These are phyloP conservation scores for Kwoniella heveanensis DNA, from an alignment of 768 basidiomycete species.

Conservation along the genomic window DNA sequence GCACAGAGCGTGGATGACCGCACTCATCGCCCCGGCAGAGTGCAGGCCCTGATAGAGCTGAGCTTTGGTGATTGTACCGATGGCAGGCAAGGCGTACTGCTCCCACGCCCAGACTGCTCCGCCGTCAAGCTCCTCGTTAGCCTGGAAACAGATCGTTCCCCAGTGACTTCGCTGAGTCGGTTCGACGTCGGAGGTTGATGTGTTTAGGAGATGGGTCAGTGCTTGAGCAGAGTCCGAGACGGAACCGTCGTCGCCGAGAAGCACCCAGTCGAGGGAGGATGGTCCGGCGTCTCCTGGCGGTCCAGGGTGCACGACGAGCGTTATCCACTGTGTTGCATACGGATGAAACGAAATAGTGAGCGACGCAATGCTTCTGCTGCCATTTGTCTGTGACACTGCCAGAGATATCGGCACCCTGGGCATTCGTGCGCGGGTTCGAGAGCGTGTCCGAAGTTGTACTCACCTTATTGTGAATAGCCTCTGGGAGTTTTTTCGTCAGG, in stretches of 20 bases:
- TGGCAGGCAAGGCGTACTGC: constrained; percentile 37
- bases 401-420: too few relatives aligned
- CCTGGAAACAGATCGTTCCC: constrained; percentile 50
- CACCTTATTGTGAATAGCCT: constrained; percentile 35
- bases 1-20: constrained; percentile 38
- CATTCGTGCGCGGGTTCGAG: too few relatives aligned
- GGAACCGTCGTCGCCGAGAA: constrained; percentile 45
- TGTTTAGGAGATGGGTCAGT: constrained; percentile 24
- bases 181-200: constrained; percentile 5
- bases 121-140: constrained; percentile 47
- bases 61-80: constrained; percentile 41
- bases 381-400: too few relatives aligned
- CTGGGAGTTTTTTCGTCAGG: constrained; percentile 46
- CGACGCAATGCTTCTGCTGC: too few relatives aligned
- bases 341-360: too few relatives aligned
- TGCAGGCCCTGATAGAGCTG: constrained; percentile 44
- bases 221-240: constrained; percentile 28
- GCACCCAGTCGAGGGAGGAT: constrained; percentile 50
- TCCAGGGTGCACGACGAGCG: constrained; percentile 49
- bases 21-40: constrained; percentile 34
- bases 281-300: constrained; percentile 52
- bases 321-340: constrained; percentile 51
- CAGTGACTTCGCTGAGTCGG: constrained; percentile 35
- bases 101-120: constrained; percentile 54
- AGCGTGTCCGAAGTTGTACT: constrained; percentile 12